Conservation (phyloP, 2,329 filamentous ascomycete genomes). For the Ambrosiella xylebori region DNA sequence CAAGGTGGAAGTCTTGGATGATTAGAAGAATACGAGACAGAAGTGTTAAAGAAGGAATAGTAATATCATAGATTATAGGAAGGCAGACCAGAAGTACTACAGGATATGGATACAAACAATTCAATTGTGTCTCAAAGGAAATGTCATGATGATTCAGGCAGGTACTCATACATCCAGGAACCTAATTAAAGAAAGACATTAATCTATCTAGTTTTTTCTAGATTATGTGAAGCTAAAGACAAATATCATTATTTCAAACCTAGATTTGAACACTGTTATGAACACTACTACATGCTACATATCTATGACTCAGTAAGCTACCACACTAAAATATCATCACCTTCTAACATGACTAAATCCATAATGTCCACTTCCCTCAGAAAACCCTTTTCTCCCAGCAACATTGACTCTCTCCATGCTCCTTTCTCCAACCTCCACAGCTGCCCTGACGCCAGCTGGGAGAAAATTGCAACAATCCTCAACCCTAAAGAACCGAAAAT, state of each 20-base stretch:
- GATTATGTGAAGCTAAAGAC: no score
- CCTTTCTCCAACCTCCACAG: constrained; percentile 25
- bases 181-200: no score
- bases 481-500: constrained; percentile 23
- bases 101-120: no score
- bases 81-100: no score
- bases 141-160: no score
- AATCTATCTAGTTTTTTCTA: no score
- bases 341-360: not conserved
- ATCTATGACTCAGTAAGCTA: not conserved
- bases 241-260: not conserved
- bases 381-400: not conserved
- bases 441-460: constrained; percentile 26
- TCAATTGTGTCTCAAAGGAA: no score
- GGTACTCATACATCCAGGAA: no score
- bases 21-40: not conserved
- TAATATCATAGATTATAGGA: no score
- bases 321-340: not conserved
- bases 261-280: not conserved
- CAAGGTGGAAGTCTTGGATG: not conserved
- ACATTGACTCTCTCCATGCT: not conserved
- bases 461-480: constrained; percentile 21
- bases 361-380: not conserved
- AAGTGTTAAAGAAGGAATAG: not conserved
- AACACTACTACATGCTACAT: not conserved